Evolutionary conservation across 2,329 filamentous ascomycete species (phyloP).

Genomic region (Sporothrix pseudoabietina): DNA sequence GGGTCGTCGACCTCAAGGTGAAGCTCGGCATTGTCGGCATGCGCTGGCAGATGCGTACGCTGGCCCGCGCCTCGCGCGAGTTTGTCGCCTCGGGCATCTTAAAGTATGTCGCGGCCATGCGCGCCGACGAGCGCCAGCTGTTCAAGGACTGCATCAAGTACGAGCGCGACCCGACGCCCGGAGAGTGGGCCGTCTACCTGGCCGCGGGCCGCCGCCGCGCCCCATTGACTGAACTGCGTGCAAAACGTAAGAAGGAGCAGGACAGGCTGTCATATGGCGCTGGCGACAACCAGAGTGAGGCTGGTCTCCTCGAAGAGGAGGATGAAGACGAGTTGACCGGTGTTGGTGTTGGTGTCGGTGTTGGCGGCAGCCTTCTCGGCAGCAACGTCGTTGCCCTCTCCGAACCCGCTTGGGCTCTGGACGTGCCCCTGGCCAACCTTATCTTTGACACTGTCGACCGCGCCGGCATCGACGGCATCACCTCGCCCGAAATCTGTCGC

Average conservation of each 20-base stretch:
- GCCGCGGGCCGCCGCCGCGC: conserved; percentile 50
- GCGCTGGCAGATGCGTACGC: conserved; percentile 61
- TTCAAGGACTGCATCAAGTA: conserved; percentile 66
- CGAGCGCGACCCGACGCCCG: conserved; percentile 56
- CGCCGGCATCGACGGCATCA: conserved; percentile 42
- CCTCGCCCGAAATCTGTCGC: conserved; percentile 44
- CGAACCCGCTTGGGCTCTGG: conserved; percentile 39
- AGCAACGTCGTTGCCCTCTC: background rate
- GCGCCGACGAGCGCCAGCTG: conserved; percentile 51
- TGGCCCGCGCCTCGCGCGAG: conserved; percentile 61
- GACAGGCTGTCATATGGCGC: background rate
- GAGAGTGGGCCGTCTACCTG: conserved; percentile 60
- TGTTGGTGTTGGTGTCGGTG: too few species aligned
- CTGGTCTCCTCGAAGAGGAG: conserved; percentile 28
- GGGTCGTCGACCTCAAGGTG: conserved; percentile 58
- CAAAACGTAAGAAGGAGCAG: conserved; percentile 28
- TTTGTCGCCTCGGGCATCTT: conserved; percentile 59
- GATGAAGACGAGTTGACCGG: conserved; percentile 21
- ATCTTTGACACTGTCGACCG: conserved; percentile 43
- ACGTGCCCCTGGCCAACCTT: conserved; percentile 43
- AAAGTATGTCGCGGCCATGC: conserved; percentile 59
- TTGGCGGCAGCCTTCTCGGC: background rate
- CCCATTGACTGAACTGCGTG: conserved; percentile 32
- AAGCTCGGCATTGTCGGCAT: conserved; percentile 60
- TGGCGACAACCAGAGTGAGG: conserved; percentile 27